phyloP scores from a whole-genome alignment of 1,284 basidiomycete genomes.

The Melampsora larici-populina region DNA sequence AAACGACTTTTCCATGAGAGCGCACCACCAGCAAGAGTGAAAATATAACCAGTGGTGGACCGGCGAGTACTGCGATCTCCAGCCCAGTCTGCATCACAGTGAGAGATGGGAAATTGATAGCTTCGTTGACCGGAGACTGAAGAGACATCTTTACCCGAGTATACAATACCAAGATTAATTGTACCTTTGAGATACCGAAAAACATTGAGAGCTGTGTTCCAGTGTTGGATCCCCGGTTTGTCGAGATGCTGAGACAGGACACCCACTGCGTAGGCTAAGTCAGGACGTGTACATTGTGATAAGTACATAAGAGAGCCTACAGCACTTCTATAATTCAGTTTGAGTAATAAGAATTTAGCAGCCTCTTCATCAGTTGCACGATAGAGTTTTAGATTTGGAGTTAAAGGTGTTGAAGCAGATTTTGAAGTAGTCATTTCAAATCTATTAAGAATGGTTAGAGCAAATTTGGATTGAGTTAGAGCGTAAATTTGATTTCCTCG shows the following conservation, averaged over 20 bases:
- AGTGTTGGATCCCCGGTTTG: slow-evolving; percentile 4
- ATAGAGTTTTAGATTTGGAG: not conserved
- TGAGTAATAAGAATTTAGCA: not conserved
- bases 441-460: not conserved
- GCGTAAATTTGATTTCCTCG: not conserved
- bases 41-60: too few species aligned
- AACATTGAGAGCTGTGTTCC: slow-evolving; percentile 7
- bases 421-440: slow-evolving; percentile 11
- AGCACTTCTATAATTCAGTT: slow-evolving; percentile 3
- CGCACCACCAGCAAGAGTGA: too few species aligned
- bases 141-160: not conserved
- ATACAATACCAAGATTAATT: not conserved
- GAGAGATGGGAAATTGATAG: not conserved
- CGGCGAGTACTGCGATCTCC: too few species aligned
- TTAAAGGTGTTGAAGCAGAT: not conserved
- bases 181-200: slow-evolving; percentile 1
- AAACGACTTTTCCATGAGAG: too few species aligned
- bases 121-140: not conserved
- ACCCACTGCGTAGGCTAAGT: not conserved
- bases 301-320: slow-evolving; percentile 12
- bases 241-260: slow-evolving; percentile 1
- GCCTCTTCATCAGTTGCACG: too few species aligned
- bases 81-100: slow-evolving; percentile 22
- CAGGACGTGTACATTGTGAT: not conserved
- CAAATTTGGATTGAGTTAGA: not conserved